These are phyloP conservation scores for Ogataea chonburiensis DNA, from an alignment of 805 yeast genomes.

Conservation along the genomic window DNA sequence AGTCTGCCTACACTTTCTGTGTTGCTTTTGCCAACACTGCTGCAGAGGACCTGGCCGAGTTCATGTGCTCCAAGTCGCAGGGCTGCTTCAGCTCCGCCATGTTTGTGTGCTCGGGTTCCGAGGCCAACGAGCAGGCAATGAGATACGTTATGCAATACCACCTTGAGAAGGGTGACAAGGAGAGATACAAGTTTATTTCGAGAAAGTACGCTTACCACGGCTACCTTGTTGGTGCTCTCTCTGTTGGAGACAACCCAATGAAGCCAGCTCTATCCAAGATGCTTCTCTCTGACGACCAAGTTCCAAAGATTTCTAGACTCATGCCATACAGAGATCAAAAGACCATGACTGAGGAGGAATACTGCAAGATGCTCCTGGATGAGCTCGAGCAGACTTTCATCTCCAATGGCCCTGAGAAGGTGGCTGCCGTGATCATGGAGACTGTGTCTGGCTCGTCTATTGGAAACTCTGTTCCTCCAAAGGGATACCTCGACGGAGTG, in stretches of 20 bases:
- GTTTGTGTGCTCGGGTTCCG: slow-evolving; percentile 68
- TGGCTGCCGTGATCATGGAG: slow-evolving; percentile 43
- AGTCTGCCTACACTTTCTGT: slow-evolving; percentile 38
- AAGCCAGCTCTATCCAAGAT: slow-evolving; percentile 33
- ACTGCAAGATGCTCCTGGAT: slow-evolving; percentile 36
- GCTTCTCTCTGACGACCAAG: slow-evolving; percentile 22
- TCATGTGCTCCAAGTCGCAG: slow-evolving; percentile 39
- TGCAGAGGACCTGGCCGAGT: slow-evolving; percentile 41
- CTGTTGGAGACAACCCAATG: slow-evolving; percentile 38
- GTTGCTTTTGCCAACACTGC: slow-evolving; percentile 33
- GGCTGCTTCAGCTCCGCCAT: slow-evolving; percentile 37
- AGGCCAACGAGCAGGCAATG: slow-evolving; percentile 75
- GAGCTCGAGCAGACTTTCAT: slow-evolving; percentile 41
- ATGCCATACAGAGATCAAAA: slow-evolving; percentile 36
- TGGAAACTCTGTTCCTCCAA: slow-evolving; percentile 44
- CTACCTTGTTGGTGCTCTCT: slow-evolving; percentile 43
- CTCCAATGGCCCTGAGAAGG: slow-evolving; percentile 41
- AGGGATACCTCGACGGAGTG: slow-evolving; percentile 45
- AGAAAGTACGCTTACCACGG: slow-evolving; percentile 46
- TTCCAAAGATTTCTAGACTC: slow-evolving; percentile 31
- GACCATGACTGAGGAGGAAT: slow-evolving; percentile 40
- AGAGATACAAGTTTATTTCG: slow-evolving; percentile 41
- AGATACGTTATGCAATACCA: slow-evolving; percentile 57
- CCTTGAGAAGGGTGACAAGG: slow-evolving; percentile 39
- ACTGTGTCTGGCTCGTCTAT: slow-evolving; percentile 47